A percentile compares a stretch with the other conserved stretches of the same genome.
These are phyloP conservation scores for Saxophila tyrrhenica DNA, from an alignment of 495 filamentous ascomycete genomes.

Conservation along the genomic window DNA sequence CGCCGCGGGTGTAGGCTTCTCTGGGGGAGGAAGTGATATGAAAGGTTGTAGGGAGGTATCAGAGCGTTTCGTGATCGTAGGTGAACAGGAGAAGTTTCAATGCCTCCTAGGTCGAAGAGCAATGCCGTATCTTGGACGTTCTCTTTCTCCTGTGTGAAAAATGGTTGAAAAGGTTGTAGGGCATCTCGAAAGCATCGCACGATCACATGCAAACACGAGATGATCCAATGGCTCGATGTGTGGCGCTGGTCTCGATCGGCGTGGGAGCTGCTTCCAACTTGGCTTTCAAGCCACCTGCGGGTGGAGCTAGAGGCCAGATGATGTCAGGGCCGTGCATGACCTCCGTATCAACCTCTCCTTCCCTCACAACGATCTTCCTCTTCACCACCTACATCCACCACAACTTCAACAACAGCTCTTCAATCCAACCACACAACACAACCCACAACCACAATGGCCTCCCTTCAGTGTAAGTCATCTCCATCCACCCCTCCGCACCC, in stretches of 20 bases:
- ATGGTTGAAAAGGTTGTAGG: too few species aligned
- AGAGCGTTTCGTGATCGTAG: too few species aligned
- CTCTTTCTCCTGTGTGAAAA: too few species aligned
- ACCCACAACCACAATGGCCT: conserved; percentile 19
- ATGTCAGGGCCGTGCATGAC: neutral
- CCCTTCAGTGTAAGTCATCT: conserved; percentile 48
- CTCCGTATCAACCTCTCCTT: neutral
- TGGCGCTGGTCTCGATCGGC: neutral
- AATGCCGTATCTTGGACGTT: too few species aligned
- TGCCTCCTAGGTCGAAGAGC: too few species aligned
- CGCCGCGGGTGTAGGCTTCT: neutral
- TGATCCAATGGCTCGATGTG: neutral
- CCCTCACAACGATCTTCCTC: neutral
- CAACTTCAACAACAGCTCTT: neutral
- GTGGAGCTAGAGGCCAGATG: too few species aligned
- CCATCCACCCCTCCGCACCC: neutral
- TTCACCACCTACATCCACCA: conserved; percentile 2
- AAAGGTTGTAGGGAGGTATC: too few species aligned
- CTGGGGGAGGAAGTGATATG: neutral
- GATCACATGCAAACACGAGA: neutral
- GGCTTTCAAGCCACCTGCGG: too few species aligned
- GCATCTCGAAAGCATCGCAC: too few species aligned
- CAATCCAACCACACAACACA: neutral
- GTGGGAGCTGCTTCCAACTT: too few species aligned
- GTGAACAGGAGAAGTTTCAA: too few species aligned